These are phyloP conservation scores for Euphorbia pulcherrima DNA, from an alignment of 345 rosid genomes.

Conservation along the genomic window DNA sequence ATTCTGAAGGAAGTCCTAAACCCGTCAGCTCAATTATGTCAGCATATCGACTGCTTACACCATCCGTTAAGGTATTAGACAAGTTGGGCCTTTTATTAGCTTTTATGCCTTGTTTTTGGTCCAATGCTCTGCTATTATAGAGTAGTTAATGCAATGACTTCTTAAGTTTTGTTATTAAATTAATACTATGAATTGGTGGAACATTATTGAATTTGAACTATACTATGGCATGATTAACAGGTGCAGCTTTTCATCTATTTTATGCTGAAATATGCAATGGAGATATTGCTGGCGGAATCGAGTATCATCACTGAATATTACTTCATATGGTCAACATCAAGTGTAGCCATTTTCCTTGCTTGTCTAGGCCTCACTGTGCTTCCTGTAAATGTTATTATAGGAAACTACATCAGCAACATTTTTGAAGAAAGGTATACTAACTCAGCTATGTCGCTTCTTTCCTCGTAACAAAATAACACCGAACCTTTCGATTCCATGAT, in stretches of 20 bases:
- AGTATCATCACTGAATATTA: constrained; percentile 85
- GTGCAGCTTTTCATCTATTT: constrained; percentile 87
- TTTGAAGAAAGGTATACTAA: constrained; percentile 82
- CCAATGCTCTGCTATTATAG: too few species aligned
- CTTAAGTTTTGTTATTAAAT: too few species aligned
- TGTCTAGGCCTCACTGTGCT: constrained; percentile 90
- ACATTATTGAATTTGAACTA: background rate
- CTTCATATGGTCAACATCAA: constrained; percentile 70
- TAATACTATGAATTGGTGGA: background rate
- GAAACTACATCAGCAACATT: constrained; percentile 92
- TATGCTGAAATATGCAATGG: constrained; percentile 96
- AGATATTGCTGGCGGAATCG: constrained; percentile 80
- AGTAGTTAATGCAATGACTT: too few species aligned
- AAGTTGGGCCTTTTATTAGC: background rate
- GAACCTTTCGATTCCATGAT: too few species aligned
- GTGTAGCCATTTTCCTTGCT: constrained; percentile 80
- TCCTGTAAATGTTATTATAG: constrained; percentile 76
- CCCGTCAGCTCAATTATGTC: constrained; percentile 66
- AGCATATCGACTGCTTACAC: constrained; percentile 83
- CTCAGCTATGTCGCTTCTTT: too few species aligned
- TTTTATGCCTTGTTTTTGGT: background rate
- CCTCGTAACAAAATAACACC: too few species aligned
- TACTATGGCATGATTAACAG: constrained; percentile 28
- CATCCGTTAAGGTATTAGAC: constrained; percentile 73
- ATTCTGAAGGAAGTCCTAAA: constrained; percentile 48